Conservation (phyloP, 2,329 filamentous ascomycete species). For the Metarhizium album region DNA sequence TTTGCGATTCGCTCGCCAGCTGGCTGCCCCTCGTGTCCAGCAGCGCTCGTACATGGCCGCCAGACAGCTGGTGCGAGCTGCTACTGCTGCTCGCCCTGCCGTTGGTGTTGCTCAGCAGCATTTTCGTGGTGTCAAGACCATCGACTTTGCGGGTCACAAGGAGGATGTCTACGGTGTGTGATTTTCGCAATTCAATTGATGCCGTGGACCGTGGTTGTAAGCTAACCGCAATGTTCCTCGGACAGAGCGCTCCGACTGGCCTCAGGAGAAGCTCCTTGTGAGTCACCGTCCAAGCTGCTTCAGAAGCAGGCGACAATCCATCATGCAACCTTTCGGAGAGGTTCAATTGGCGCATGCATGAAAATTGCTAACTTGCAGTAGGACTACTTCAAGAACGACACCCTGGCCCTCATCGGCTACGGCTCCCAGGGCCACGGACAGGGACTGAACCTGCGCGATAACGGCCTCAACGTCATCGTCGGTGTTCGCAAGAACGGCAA, state of each 20-base stretch:
- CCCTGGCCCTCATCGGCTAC: conserved; percentile 97
- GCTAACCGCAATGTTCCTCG: conserved; percentile 4
- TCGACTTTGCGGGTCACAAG: conserved; percentile 94
- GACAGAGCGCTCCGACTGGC: conserved; percentile 94
- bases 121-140: conserved; percentile 88
- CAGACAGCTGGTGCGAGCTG: conserved; percentile 42
- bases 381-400: conserved; percentile 99
- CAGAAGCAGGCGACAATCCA: background rate
- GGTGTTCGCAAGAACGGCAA: conserved; percentile 97
- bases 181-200: background rate
- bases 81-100: conserved; percentile 35
- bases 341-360: conserved; percentile 1
- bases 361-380: conserved; percentile 26
- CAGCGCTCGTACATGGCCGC: conserved; percentile 54
- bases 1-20: conserved; percentile 50
- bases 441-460: conserved; percentile 98
- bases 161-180: conserved; percentile 82
- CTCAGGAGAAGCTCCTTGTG: conserved; percentile 92
- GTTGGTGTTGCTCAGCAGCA: conserved; percentile 52
- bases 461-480: conserved; percentile 97
- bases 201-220: conserved; percentile 4
- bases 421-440: conserved; percentile 97
- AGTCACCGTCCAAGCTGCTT: conserved; percentile 28
- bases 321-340: background rate
- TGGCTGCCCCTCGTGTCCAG: conserved; percentile 48